Base-by-base conservation (phyloP, 805 yeast species). In the Lachancea fermentati region DNA sequence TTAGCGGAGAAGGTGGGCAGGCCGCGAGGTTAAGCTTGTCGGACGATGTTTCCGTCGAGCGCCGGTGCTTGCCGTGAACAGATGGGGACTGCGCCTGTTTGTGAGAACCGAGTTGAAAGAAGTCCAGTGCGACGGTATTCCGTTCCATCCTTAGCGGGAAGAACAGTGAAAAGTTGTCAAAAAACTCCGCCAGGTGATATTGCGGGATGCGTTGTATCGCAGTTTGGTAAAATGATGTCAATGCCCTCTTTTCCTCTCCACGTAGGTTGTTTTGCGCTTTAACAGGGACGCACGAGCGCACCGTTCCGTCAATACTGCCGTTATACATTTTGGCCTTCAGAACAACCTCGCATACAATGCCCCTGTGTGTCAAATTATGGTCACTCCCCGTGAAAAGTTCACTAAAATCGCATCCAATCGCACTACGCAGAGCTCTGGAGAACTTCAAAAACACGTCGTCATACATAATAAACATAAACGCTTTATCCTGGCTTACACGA, bases 341-440 rank as follows among this genome's bases (percentile, higher is more conserved):
- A 5, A 45, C 35, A 30, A 59, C 16, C 28, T 48, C 44, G 41
- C 59, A 54, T 2, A 59, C 44, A 8, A 59, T 55, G 19, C 62
- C 60, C 12, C 41, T 37, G 13, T 44, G 45, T 1, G 61, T 46
- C 11, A 57, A 31, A 41, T 57, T 59, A 11, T 41, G 51, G 6
- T 46, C 47, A 13, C 40, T 32, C 9, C 32, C 35, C 9, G 38
- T 37, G 17, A 34, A 26, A 33, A 43, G 32, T 5, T 44, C 48
- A 12, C 12, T 34, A 9, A 46, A 36, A 8, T 31, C 34, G 30
- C 35, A 19, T 19, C 49, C 45, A 30, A 16, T 39, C 25, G 26
- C 31, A 29, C 30, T 36, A 37, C 40, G 49, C 6, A 46, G 28
- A 6, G 24, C 22, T 13, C 35, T 22, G 34, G 48, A 30, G 13